phyloP scores from a whole-genome alignment of 1,139 yeast genomes.

The Magnusiomyces ingens region DNA sequence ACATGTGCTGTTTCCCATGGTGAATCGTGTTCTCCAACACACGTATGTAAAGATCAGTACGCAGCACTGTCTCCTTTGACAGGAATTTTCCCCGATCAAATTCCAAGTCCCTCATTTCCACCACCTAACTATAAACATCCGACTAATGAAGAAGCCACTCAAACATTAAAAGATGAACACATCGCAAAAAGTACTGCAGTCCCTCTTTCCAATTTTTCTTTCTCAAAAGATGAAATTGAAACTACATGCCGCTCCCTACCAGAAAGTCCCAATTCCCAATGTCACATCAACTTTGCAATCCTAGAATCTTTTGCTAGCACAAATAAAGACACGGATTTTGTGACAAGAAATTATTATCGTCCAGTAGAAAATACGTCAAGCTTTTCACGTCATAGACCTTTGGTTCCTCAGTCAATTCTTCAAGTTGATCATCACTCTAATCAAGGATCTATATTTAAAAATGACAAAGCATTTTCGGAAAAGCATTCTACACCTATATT shows the following conservation, averaged over 20 bases:
- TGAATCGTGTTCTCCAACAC: too few relatives aligned
- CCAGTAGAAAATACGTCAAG: constrained; percentile 6
- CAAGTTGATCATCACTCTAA: not conserved
- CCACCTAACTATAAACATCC: constrained; percentile 5
- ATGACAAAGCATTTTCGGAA: not conserved
- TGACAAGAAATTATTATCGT: constrained; percentile 9
- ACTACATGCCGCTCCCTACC: constrained; percentile 97
- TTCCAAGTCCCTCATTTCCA: not conserved
- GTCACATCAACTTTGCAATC: constrained; percentile 35
- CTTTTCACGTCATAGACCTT: constrained; percentile 8
- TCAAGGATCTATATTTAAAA: not conserved
- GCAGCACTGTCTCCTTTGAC: not conserved
- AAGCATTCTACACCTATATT: not conserved
- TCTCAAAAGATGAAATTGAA: constrained; percentile 57
- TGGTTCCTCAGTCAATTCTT: constrained; percentile 14
- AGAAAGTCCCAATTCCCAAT: constrained; percentile 43
- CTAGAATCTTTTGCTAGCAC: constrained; percentile 33
- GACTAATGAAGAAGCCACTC: constrained; percentile 21
- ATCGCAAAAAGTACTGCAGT: constrained; percentile 17
- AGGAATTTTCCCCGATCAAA: not conserved
- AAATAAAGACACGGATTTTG: constrained; percentile 13
- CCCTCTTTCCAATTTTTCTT: constrained; percentile 9
- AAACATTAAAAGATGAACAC: not conserved
- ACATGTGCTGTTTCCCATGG: too few relatives aligned
- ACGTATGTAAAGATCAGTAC: too few relatives aligned